Percentiles rank a stretch among this genome's conserved stretches.
Evolutionary conservation across 2,329 filamentous ascomycete genomes (phyloP).

Genomic region (Aspergillus amoenus): DNA sequence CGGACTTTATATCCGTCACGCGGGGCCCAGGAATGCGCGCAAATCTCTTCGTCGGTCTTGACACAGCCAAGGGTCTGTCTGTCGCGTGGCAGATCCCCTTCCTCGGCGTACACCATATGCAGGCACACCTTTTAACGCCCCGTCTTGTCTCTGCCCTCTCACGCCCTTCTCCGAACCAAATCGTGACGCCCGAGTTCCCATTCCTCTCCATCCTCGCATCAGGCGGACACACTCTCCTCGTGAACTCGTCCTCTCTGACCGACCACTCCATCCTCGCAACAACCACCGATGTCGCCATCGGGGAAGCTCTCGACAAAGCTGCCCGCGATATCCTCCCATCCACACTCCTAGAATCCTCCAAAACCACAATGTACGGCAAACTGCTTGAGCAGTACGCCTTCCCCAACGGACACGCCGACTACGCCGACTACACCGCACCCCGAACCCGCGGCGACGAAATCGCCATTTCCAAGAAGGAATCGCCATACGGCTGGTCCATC

Average conservation of each 20-base stretch:
- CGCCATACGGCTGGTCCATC: slow-evolving; percentile 66
- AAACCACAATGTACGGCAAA: slow-evolving; percentile 75
- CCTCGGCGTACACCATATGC: slow-evolving; percentile 93
- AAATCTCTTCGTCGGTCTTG: slow-evolving; percentile 74
- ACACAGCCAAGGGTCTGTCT: slow-evolving; percentile 83
- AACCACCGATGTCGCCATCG: slow-evolving; percentile 79
- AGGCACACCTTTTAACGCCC: slow-evolving; percentile 89
- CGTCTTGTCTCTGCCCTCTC: slow-evolving; percentile 67
- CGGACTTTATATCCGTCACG: slow-evolving; percentile 86
- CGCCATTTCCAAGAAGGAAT: slow-evolving; percentile 40
- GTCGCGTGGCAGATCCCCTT: slow-evolving; percentile 80
- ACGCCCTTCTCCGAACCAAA: neutral
- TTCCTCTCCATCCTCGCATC: slow-evolving; percentile 88
- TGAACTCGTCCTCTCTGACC: slow-evolving; percentile 67
- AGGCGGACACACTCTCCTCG: slow-evolving; percentile 86
- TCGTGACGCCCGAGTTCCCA: slow-evolving; percentile 63
- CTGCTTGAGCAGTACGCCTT: slow-evolving; percentile 80
- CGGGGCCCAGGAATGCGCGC: slow-evolving; percentile 85
- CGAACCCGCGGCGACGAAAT: slow-evolving; percentile 59
- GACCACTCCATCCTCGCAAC: slow-evolving; percentile 72
- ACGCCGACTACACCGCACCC: slow-evolving; percentile 58
- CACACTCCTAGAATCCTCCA: slow-evolving; percentile 53
- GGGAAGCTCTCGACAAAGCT: slow-evolving; percentile 85
- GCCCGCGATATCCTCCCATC: slow-evolving; percentile 73
- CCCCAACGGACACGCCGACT: slow-evolving; percentile 43